These are phyloP conservation scores for Volvox carteri DNA, from an alignment of 163 green algal genomes.

Conservation along the genomic window DNA sequence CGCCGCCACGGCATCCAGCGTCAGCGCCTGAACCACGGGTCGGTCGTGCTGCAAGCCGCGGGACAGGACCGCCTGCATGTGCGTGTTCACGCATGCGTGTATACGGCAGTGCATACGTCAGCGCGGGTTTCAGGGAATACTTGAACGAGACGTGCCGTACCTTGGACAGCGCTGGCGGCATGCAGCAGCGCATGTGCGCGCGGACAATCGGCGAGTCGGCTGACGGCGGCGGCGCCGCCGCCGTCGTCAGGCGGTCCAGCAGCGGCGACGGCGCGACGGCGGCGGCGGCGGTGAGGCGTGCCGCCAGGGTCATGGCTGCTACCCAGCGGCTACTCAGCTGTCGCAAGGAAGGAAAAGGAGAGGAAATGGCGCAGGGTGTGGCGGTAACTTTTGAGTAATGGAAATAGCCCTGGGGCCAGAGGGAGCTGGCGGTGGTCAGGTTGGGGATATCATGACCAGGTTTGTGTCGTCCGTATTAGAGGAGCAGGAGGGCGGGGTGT, in stretches of 20 bases:
- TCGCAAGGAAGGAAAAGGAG: no score
- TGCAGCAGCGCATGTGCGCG: slow-evolving; percentile 53
- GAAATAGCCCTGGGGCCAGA: no score
- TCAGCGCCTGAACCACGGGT: slow-evolving; percentile 43
- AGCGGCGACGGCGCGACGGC: slow-evolving; percentile 35
- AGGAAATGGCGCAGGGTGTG: no score
- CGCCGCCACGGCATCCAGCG: slow-evolving; percentile 29
- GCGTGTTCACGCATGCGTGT: neutral
- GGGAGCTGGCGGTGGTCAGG: no score
- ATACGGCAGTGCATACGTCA: neutral
- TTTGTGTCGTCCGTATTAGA: no score
- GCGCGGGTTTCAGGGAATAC: neutral
- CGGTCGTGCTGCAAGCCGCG: slow-evolving; percentile 62
- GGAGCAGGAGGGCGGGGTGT: no score
- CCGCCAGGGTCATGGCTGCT: slow-evolving; percentile 14
- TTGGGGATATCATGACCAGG: no score
- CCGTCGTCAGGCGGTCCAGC: neutral
- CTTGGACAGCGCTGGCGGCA: slow-evolving; percentile 56
- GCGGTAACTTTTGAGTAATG: no score
- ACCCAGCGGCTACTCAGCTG: slow-evolving; percentile 42
- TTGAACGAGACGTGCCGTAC: slow-evolving; percentile 17
- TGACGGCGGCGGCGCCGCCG: neutral
- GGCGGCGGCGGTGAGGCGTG: slow-evolving; percentile 33
- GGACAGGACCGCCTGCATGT: slow-evolving; percentile 56
- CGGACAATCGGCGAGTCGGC: slow-evolving; percentile 23